Evolutionary conservation across 2,329 filamentous ascomycete genomes (phyloP), one percentile per base, ranked within the genome.

Genomic region (Fusarium sp.): DNA sequence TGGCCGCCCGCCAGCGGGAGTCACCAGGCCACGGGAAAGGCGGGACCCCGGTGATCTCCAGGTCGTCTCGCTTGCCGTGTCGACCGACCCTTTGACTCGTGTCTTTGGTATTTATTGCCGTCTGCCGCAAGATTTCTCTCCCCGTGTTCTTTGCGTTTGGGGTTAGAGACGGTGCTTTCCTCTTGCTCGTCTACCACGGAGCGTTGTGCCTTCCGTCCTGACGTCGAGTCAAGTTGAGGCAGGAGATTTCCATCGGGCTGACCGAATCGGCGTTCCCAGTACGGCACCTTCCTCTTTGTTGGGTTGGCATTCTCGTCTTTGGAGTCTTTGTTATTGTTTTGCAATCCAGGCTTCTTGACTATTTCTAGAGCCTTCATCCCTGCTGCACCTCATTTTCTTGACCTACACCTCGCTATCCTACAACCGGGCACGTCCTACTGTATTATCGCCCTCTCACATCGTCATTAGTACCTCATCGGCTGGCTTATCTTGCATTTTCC

Each of bases 181-280:
- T 56, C 41, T 34, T 31, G 7, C 36, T 28, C 18, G 34, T 37
- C 15, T 36, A 8, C 13, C 18, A 6, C 16, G 27, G 18, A 9
- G 12, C 30, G 27, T 43, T n/a, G 27, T 27, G 39, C 39, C 30
- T 41, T 34, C 15, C 30, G 15, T 46, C 43, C 40, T 36, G 52
- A 55, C 52, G 40, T 55, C 40, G 31, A 55, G 30, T 37, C 13
- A 36, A 55, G 30, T 46, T 10, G 7, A 31, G 48, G 48, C 48
- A 52, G 37, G 48, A 37, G 30, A 55, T 44, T 12, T 34, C 39
- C 16, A 13, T 12, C 31, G 28, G 23, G 23, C 7, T 18, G 12
- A 54, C 3, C 27, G n/a, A 55, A 41, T 23, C 18, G 41, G 28
- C 52, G 8, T 10, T 28, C n/a, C 30, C 2, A 51, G 18, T 27